Percentiles rank a stretch among this genome's conserved stretches.
Evolutionary conservation across 495 filamentous ascomycete species (phyloP).

Genomic region (Pyrenula massariospora): DNA sequence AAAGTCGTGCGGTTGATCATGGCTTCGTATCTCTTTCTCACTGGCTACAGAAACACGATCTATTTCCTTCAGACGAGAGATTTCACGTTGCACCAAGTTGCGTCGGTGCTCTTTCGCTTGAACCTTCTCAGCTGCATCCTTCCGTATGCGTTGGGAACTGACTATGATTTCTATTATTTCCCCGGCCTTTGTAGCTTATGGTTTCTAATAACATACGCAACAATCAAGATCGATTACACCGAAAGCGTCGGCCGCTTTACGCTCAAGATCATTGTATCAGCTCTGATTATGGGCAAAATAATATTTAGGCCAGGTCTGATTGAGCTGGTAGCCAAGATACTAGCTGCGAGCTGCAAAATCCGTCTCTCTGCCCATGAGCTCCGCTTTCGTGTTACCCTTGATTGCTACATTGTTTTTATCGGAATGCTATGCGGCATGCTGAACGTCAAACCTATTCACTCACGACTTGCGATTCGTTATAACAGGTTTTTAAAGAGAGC

Average conservation of each 20-base stretch:
- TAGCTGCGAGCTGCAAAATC: slow-evolving; percentile 23
- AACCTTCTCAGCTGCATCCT: slow-evolving; percentile 42
- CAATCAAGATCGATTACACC: slow-evolving; percentile 24
- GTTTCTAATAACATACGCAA: slow-evolving; percentile 43
- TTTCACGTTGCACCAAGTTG: slow-evolving; percentile 39
- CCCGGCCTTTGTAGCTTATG: slow-evolving; percentile 47
- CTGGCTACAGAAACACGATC: slow-evolving; percentile 45
- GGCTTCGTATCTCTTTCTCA: slow-evolving; percentile 51
- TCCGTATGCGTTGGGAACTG: slow-evolving; percentile 44
- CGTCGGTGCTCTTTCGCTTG: slow-evolving; percentile 36
- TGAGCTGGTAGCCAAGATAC: slow-evolving; percentile 23
- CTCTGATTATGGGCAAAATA: slow-evolving; percentile 25
- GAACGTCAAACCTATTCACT: slow-evolving; percentile 7
- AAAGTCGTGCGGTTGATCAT: slow-evolving; percentile 40
- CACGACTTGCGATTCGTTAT: slow-evolving; percentile 1
- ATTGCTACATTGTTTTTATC: slow-evolving; percentile 37
- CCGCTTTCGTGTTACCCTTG: slow-evolving; percentile 32
- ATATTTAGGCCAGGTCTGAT: slow-evolving; percentile 29
- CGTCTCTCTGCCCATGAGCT: slow-evolving; percentile 31
- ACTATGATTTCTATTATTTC: slow-evolving; percentile 50
- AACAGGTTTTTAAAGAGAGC: neutral
- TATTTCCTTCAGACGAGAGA: slow-evolving; percentile 42
- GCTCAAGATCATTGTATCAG: slow-evolving; percentile 36
- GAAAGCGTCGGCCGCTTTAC: slow-evolving; percentile 34
- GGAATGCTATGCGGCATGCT: slow-evolving; percentile 36